Evolutionary conservation across 257 asterid genomes (phyloP).

Genomic region (Rhazya stricta): DNA sequence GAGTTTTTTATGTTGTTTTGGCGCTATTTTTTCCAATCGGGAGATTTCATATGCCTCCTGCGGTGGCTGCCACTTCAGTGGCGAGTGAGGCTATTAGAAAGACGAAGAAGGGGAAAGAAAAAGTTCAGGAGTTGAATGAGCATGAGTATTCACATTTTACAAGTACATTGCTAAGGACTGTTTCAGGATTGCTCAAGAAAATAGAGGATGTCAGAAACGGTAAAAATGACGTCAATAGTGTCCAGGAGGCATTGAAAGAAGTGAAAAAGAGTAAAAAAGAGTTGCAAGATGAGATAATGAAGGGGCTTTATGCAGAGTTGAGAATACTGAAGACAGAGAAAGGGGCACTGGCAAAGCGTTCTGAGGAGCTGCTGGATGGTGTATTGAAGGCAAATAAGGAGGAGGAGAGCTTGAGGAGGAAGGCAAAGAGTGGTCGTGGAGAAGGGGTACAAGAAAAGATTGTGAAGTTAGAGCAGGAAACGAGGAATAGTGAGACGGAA

Average conservation of each 20-base stretch:
- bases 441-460: conserved; percentile 25
- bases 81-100: conserved; percentile 15
- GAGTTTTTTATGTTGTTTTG: conserved; percentile 32
- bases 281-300: conserved; percentile 65
- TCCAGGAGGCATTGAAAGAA: conserved; percentile 50
- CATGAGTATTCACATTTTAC: conserved; percentile 65
- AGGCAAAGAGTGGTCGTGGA: conserved; percentile 33
- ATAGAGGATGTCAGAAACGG: conserved; percentile 54
- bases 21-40: conserved; percentile 43
- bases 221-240: conserved; percentile 24
- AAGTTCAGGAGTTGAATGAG: conserved; percentile 23
- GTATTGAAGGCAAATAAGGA: conserved; percentile 37
- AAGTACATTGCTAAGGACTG: conserved; percentile 48
- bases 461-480: conserved; percentile 44
- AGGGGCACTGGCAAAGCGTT: conserved; percentile 32
- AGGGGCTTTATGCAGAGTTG: conserved; percentile 50
- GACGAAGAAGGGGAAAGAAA: conserved; percentile 16
- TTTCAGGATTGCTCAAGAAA: conserved; percentile 38
- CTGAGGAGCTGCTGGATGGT: conserved; percentile 32
- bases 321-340: conserved; percentile 42
- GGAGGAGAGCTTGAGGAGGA: conserved; percentile 38
- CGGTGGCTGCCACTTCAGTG: conserved; percentile 35
- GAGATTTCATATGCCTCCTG: conserved; percentile 51
- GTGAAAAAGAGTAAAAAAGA: conserved; percentile 43
- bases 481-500: conserved; percentile 42